These are phyloP conservation scores for Ceratocystis colombiana DNA, from an alignment of 2,329 filamentous ascomycete species.

Conservation along the genomic window DNA sequence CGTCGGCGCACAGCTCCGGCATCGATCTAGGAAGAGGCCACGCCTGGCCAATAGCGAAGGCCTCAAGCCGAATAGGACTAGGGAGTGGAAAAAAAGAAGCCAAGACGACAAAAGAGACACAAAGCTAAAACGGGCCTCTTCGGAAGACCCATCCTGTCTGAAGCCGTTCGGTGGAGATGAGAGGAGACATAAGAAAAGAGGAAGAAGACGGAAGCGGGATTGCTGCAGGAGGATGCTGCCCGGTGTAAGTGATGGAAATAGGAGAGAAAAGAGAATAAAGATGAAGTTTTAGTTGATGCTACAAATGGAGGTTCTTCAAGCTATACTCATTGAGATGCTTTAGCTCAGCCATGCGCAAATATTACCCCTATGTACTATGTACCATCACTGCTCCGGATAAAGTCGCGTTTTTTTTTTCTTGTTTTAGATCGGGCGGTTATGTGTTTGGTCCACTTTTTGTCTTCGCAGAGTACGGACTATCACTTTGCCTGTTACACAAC, in stretches of 20 bases:
- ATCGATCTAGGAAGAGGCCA: slow-evolving; percentile 7
- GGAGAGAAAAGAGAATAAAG: neutral
- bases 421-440: too few relatives aligned
- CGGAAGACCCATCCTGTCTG: neutral
- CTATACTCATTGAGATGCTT: too few relatives aligned
- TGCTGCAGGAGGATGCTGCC: neutral
- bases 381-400: too few relatives aligned
- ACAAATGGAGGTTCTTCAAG: neutral
- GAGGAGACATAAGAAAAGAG: neutral
- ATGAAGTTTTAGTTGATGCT: neutral
- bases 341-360: too few relatives aligned
- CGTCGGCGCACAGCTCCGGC: slow-evolving; percentile 8
- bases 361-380: too few relatives aligned
- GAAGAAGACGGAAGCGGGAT: neutral
- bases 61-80: neutral
- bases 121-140: neutral
- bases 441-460: too few relatives aligned
- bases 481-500: too few relatives aligned
- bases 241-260: neutral
- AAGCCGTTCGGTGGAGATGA: neutral
- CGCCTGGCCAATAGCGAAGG: slow-evolving; percentile 1
- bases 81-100: neutral
- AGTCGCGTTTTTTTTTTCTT: too few relatives aligned
- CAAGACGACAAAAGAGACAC: neutral
- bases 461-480: too few relatives aligned